Base-by-base conservation (phyloP, 148 eudicot species). In the Chenopodium quinoa region DNA sequence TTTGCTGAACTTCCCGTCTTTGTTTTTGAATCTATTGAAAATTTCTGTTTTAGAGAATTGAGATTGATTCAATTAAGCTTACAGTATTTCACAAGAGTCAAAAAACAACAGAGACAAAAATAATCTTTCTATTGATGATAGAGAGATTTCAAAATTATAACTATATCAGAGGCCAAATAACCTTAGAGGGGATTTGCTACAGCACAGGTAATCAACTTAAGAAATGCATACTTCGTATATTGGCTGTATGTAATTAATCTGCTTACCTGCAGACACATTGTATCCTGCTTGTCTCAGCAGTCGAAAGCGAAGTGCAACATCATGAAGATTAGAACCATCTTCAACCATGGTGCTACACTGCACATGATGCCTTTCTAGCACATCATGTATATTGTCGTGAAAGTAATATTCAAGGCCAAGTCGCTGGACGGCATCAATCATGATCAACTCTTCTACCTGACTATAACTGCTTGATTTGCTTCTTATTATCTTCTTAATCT, bases 241-340 rank as follows among this genome's bases (percentile, higher is more conserved):
- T 40, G 44, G 8, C 44, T 40, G 6, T 56, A 4, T 14, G 17
- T 62, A 62, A 7, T 4, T 22, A 62, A 62, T 23, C 65, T 62
- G 25, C 63, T 22, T 64, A 62, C 66, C 25, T 6, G 66, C 25
- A 4, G 22, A 22, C 19, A 88, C 83, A 73, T 80, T 32, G 75
- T 88, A 86, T 44, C 89, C 92, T 32, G 85, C 78, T 79, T 90
- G 92, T 77, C 91, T 85, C 37, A 91, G 31, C 7, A 91, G 83
- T 4, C 92, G 85, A 78, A 91, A 91, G 40, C 79, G 37, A 47
- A 88, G 84, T 25, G 94, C 86, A 79, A 79, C 78, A 32, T 83
- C 81, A 23, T 83, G 82, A 66, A 91, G 87, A 68, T 78, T 75
- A 40, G 32, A 58, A 20, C 72, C 76, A 23, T 75, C 40, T 60